Conservation (phyloP, 257 asterid genomes). For the Henckelia pumila region DNA sequence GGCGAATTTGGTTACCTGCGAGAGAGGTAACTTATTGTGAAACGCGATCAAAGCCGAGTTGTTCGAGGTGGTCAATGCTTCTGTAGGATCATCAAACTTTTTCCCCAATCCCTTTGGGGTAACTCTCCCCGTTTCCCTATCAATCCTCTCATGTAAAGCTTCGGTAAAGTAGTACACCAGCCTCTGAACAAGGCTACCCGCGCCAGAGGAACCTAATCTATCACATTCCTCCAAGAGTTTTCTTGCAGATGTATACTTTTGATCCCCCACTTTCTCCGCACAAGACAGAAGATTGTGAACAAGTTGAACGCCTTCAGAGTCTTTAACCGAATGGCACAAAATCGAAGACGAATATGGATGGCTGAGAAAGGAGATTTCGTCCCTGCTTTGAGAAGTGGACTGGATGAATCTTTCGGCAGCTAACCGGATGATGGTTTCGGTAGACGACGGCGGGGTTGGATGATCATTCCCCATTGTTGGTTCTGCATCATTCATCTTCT, state of each 20-base stretch:
- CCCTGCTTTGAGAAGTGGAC: slow-evolving; percentile 19
- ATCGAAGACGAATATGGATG: slow-evolving; percentile 37
- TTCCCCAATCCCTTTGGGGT: slow-evolving; percentile 23
- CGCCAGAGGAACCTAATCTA: slow-evolving; percentile 20
- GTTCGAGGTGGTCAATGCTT: slow-evolving; percentile 18
- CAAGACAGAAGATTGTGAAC: slow-evolving; percentile 47
- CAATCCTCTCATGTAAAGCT: slow-evolving; percentile 51
- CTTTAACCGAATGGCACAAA: slow-evolving; percentile 33
- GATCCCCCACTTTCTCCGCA: slow-evolving; percentile 45
- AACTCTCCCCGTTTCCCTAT: slow-evolving; percentile 40
- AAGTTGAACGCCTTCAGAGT: slow-evolving; percentile 39
- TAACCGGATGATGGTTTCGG: slow-evolving; percentile 37
- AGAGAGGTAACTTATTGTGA: slow-evolving; percentile 41
- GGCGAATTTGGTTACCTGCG: slow-evolving; percentile 44
- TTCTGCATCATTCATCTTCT: slow-evolving; percentile 20
- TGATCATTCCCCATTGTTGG: background rate
- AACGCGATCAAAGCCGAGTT: slow-evolving; percentile 25
- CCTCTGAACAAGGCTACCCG: slow-evolving; percentile 37
- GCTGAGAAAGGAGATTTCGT: slow-evolving; percentile 31
- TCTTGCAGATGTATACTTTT: slow-evolving; percentile 35
- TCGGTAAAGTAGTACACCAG: slow-evolving; percentile 48
- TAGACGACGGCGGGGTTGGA: slow-evolving; percentile 22
- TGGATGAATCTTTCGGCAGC: slow-evolving; percentile 56
- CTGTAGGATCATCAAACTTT: slow-evolving; percentile 27
- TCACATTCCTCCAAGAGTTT: slow-evolving; percentile 38